Evolutionary conservation across 371 early-diverging fungal species (phyloP).

Genomic region (Syncephalastrum racemosum): DNA sequence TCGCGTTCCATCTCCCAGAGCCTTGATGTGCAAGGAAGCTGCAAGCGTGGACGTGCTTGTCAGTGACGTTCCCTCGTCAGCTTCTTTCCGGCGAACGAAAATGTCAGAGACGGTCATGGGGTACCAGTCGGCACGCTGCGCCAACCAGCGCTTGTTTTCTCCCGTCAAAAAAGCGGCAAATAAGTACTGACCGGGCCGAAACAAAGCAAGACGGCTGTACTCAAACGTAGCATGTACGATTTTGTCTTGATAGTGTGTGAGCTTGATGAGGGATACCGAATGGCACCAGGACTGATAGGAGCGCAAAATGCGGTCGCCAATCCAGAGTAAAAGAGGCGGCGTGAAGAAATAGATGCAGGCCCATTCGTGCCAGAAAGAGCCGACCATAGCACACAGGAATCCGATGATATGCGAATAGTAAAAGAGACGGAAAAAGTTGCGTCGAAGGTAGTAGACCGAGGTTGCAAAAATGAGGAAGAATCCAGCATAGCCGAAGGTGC

Average conservation of each 20-base stretch:
- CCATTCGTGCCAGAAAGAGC: conserved; percentile 38
- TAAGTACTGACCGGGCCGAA: conserved; percentile 46
- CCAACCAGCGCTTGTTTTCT: conserved; percentile 4
- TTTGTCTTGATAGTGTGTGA: conserved; percentile 21
- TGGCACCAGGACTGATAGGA: conserved; percentile 38
- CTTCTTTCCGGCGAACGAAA: conserved; percentile 13
- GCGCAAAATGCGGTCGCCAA: conserved; percentile 34
- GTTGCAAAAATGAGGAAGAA: conserved; percentile 39
- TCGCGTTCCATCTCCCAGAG: conserved; percentile 33
- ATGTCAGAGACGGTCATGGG: conserved; percentile 44
- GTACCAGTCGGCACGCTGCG: conserved; percentile 37
- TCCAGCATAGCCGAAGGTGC: conserved; percentile 33
- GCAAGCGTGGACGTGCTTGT: conserved; percentile 4
- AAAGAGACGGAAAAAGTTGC: conserved; percentile 40
- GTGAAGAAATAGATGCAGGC: conserved; percentile 39
- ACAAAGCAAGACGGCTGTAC: conserved; percentile 13
- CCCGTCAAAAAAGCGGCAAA: conserved; percentile 31
- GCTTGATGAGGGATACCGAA: conserved; percentile 10
- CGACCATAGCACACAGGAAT: conserved; percentile 27
- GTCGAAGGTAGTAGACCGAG: conserved; percentile 35
- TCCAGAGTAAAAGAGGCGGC: conserved; percentile 34
- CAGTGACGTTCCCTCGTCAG: neutral
- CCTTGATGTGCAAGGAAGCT: conserved; percentile 42
- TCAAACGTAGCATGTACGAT: conserved; percentile 39
- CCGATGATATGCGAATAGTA: conserved; percentile 42